Evolutionary conservation across 805 yeast species (phyloP), one percentile per base, ranked within the genome.

Genomic region (Saccharomycopsis javanensis): DNA sequence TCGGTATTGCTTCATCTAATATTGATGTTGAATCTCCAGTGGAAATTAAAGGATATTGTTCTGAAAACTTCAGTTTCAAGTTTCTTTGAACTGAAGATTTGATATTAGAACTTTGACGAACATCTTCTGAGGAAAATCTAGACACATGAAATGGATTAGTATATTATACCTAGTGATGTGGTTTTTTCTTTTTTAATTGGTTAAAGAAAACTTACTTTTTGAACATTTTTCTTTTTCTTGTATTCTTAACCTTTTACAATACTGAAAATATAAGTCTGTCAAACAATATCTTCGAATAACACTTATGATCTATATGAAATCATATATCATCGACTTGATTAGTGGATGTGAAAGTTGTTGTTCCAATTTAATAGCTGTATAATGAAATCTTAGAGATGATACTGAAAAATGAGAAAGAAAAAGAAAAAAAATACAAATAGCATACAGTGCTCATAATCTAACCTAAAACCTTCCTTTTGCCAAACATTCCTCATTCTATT

Each of bases 71-170:
- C 18, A 86, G 63, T 67, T 88, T 88, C 63, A 92, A 75, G n/a
- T 86, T 85, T 69, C 97, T 80, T 70, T 90, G 96, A n/a, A 86
- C 91, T 1, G 97, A 91, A 0, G 96, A 87, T 71, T 91, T 91
- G 70, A 91, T 85, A 67, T 92, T 92, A 13, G 97, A 83, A 62
- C 94, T 84, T 7, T 96, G 85, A 65, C 89, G 96, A 55, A 90
- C 79, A 67, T 91, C 97, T 46, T 89, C 96, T 63, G 81, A 84
- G 31, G 88, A 79, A 73, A 90, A 89, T 68, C 82, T 78, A 53
- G 25, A 51, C 3, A 28, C n/a, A 33, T 33, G 34, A 31, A 50
- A 16, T 4, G 13, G 33, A 27, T 50, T 50, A 31, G 38, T 50
- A 50, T n/a, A 50, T n/a, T 13, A 50, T 5, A 5, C 23, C n/a